phyloP scores from a whole-genome alignment of 1,139 yeast species.

The Pneumocystis carinii region DNA sequence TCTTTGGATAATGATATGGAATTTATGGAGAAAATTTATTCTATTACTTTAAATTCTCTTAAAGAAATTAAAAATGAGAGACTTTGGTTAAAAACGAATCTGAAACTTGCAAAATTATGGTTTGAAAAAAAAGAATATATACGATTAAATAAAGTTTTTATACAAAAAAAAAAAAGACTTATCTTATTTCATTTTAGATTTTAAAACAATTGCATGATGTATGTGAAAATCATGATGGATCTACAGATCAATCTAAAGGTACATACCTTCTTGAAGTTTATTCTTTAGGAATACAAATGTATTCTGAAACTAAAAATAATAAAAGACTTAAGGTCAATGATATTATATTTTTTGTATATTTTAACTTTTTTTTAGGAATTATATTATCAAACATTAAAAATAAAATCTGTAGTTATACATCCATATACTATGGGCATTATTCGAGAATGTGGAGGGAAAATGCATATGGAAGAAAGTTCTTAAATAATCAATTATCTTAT shows the following conservation, averaged over 20 bases:
- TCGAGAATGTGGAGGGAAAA: slow-evolving; percentile 60
- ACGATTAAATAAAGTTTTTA: slow-evolving; percentile 28
- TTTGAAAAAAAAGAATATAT: slow-evolving; percentile 26
- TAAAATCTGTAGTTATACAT: slow-evolving; percentile 56
- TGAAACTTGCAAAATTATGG: slow-evolving; percentile 37
- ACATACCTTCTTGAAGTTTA: slow-evolving; percentile 41
- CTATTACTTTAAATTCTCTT: slow-evolving; percentile 20
- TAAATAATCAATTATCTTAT: not conserved
- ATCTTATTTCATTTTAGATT: slow-evolving; percentile 16
- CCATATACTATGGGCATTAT: slow-evolving; percentile 58
- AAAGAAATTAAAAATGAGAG: slow-evolving; percentile 31
- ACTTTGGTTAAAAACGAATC: slow-evolving; percentile 40
- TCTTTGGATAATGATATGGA: slow-evolving; percentile 18
- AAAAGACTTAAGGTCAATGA: slow-evolving; percentile 25
- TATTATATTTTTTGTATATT: not conserved
- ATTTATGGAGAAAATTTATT: slow-evolving; percentile 22
- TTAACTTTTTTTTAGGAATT: slow-evolving; percentile 20
- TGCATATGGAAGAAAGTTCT: slow-evolving; percentile 38
- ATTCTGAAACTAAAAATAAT: slow-evolving; percentile 28
- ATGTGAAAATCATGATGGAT: slow-evolving; percentile 21
- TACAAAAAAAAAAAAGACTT: slow-evolving; percentile 1
- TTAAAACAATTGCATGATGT: slow-evolving; percentile 31
- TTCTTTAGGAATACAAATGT: slow-evolving; percentile 48
- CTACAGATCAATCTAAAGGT: slow-evolving; percentile 20
- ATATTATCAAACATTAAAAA: slow-evolving; percentile 34